Conservation (phyloP, 2,329 filamentous ascomycete genomes). For the Elsinoe australis region DNA sequence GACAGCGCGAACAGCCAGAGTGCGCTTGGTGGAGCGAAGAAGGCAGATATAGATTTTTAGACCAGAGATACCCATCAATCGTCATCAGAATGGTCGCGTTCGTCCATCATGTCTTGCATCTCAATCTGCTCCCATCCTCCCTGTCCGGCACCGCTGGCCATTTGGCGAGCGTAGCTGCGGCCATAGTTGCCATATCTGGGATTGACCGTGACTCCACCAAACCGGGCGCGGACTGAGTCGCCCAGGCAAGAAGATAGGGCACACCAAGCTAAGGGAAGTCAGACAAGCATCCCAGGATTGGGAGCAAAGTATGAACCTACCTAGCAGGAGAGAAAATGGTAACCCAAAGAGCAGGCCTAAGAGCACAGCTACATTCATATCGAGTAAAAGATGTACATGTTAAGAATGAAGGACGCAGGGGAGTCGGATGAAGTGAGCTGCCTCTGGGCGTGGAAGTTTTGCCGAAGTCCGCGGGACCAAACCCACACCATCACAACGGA, state of each 20-base stretch:
- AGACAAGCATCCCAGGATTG: background rate
- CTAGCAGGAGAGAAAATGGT: constrained; percentile 17
- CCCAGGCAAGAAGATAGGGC: constrained; percentile 50
- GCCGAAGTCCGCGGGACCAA: constrained; percentile 3
- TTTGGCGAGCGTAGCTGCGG: constrained; percentile 48
- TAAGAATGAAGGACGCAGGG: too few species aligned
- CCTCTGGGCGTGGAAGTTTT: too few species aligned
- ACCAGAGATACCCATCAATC: constrained; percentile 14
- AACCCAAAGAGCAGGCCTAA: constrained; percentile 18
- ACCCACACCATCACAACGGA: constrained; percentile 9
- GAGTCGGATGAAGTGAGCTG: too few species aligned
- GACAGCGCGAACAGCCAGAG: constrained; percentile 28
- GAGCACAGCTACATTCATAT: constrained; percentile 8
- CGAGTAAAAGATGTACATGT: too few species aligned
- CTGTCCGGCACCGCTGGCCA: constrained; percentile 46
- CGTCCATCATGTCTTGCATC: constrained; percentile 51
- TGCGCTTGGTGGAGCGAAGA: constrained; percentile 38
- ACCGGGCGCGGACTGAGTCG: constrained; percentile 42
- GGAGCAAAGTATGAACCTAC: constrained; percentile 5
- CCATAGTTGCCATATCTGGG: constrained; percentile 44
- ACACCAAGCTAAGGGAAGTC: constrained; percentile 37
- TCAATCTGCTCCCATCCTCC: constrained; percentile 56
- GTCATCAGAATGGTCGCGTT: constrained; percentile 21
- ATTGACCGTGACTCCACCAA: constrained; percentile 37
- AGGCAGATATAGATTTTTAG: constrained; percentile 70